Conservation (phyloP, 2,329 filamentous ascomycete genomes). For the Metarhizium rileyi region DNA sequence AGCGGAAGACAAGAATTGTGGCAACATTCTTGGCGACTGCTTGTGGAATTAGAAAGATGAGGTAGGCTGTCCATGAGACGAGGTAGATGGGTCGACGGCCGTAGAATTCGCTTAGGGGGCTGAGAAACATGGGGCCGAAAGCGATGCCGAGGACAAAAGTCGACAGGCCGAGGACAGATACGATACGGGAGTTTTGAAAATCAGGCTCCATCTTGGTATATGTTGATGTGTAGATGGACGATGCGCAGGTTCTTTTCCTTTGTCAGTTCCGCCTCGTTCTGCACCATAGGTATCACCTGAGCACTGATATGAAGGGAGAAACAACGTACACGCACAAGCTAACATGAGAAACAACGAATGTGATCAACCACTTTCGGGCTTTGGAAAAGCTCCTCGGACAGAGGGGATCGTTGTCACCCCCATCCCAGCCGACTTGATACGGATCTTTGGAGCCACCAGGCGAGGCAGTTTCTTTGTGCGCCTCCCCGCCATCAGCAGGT, state of each 20-base stretch:
- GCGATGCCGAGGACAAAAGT: constrained; percentile 69
- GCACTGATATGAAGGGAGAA: not conserved
- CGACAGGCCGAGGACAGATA: constrained; percentile 73
- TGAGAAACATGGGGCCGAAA: constrained; percentile 53
- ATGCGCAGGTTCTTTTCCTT: constrained; percentile 61
- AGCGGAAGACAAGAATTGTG: constrained; percentile 69
- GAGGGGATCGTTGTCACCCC: constrained; percentile 58
- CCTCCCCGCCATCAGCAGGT: constrained; percentile 8
- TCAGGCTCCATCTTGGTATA: constrained; percentile 69
- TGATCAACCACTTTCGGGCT: constrained; percentile 69
- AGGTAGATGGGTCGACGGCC: constrained; percentile 76
- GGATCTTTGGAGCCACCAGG: constrained; percentile 27
- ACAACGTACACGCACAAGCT: constrained; percentile 66
- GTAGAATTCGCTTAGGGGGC: constrained; percentile 66
- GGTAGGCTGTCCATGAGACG: constrained; percentile 60
- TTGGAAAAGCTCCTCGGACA: constrained; percentile 61
- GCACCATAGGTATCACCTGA: too few species aligned
- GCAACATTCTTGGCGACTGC: constrained; percentile 74
- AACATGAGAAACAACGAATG: constrained; percentile 61
- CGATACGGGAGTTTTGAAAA: constrained; percentile 59
- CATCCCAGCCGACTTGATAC: constrained; percentile 68
- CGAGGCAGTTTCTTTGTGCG: not conserved
- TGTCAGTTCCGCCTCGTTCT: not conserved
- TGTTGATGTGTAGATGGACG: constrained; percentile 80
- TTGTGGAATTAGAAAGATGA: constrained; percentile 73